Evolutionary conservation across 108 stramenopile species (phyloP), one percentile per base, ranked within the genome.

Genomic region (Chaetoceros tenuissimus): DNA sequence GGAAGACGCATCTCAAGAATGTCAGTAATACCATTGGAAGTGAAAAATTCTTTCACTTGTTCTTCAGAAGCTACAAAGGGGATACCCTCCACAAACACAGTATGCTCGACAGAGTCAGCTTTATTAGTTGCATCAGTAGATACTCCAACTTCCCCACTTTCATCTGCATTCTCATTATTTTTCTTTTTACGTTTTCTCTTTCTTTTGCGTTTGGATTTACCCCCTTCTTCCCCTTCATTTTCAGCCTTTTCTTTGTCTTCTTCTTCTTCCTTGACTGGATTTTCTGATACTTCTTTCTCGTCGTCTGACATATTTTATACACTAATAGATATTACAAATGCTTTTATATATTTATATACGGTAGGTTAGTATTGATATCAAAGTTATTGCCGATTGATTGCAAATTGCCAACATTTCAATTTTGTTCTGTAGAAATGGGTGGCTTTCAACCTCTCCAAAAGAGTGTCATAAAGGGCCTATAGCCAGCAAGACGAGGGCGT

Each of bases 61-160:
- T 81, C 79, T 28, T 78, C 83, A 5, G 71, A 69, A 25, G 68
- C 68, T 21, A 75, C 75, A 68, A 84, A 97, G 24, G 94, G 93
- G 8, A 97, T 83, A 0, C 96, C 94, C 61, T 95, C 95, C 54
- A 94, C 86, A 60, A 82, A 96, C 20, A 94, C 85, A 0, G 95
- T 94, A 31, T 74, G 68, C 28, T 78, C 71, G 46, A 82, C 30
- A 30, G 69, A 70, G 2, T 21, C 27, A 16, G 53, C 49, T 19
- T 66, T 70, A 29, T 63, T 24, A 31, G 31, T 28, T 10, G 43
- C 29, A 40, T 50, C 28, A 29, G 49, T 24, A 28, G 64, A 60
- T 44, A 17, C 46, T 28, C 28, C 3, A 24, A 13, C 34, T 2
- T 26, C 64, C 40, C 49, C 59, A 3, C 44, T 40, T 0, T 61